Percentiles rank a stretch among this genome's conserved stretches.
Conservation (phyloP, 306 rosid species). For the Acacia confusa region DNA sequence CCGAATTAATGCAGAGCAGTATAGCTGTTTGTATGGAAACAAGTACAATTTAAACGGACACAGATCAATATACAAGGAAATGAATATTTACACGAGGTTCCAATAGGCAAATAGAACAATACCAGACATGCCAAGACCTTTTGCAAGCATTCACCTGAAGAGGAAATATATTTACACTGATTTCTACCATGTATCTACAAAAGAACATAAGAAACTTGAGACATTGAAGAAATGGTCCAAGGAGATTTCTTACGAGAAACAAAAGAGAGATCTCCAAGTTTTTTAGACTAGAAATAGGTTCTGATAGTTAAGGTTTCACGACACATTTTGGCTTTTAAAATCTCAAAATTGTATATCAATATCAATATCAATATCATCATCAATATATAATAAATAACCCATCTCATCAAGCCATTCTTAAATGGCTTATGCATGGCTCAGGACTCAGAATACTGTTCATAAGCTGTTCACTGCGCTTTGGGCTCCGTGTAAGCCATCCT, state of each 20-base stretch:
- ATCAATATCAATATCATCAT: too few relatives aligned
- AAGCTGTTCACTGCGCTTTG: too few relatives aligned
- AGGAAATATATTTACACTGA: constrained; percentile 17
- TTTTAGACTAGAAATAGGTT: constrained; percentile 73
- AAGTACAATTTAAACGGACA: constrained; percentile 32
- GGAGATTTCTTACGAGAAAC: constrained; percentile 68
- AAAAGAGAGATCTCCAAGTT: constrained; percentile 80
- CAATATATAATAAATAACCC: too few relatives aligned
- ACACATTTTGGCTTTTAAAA: constrained; percentile 9
- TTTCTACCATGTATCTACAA: constrained; percentile 1
- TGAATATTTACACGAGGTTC: background rate
- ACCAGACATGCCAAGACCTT: constrained; percentile 82
- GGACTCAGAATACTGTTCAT: too few relatives aligned
- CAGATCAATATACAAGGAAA: background rate
- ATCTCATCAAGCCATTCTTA: too few relatives aligned
- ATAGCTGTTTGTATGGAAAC: background rate
- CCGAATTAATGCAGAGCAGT: background rate
- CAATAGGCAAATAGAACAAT: constrained; percentile 37
- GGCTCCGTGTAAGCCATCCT: too few relatives aligned
- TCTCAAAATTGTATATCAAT: constrained; percentile 1
- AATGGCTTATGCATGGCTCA: too few relatives aligned
- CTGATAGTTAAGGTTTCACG: constrained; percentile 61
- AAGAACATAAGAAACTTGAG: background rate
- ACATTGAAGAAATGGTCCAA: constrained; percentile 20
- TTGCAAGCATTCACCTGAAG: constrained; percentile 79